Evolutionary conservation across 768 basidiomycete genomes (phyloP), one percentile per base, ranked within the genome.

Genomic region (Leccinum obscurum): DNA sequence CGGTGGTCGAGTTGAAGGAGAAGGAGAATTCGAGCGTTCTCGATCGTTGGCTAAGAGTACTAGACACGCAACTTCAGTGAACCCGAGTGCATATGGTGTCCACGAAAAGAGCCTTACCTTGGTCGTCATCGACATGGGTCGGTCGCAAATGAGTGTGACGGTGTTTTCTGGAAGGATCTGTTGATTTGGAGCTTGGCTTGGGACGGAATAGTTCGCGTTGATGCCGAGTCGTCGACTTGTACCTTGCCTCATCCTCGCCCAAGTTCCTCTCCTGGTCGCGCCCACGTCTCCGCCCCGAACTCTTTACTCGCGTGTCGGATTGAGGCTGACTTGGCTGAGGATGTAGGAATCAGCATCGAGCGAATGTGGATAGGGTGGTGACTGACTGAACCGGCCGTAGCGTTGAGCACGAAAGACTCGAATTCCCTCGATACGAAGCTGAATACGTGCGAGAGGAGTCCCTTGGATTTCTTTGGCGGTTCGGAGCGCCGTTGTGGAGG

Each of bases 371-470:
- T 3, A 20, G 24, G 26, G 46, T 20, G 4, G 13, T 28, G 52
- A 67, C 69, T 64, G 65, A 68, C 65, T 62, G 59, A 52, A 26
- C 56, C 59, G 9, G 62, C 86, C 9, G 86, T 84, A 52, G 90
- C 90, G 66, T 77, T 87, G 20, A 81, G 74, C 26, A 92, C 80
- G 70, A 93, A 92, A 11, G 85, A 85, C 51, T 85, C 85, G 39
- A 92, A 68, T 70, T 93, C 90, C 54, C 84, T 79, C 11, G 89
- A 84, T 5, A 93, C 83, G 69, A 86, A 90, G 70, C 76, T 81
- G 63, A 91, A 79, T 5, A 92, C 86, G 62, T 84, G 85, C 1
- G 86, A 83, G 22, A 90, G 64, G 3, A 88, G 66, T 46, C 86
- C 83, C 17, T 7, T n/a, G 26, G 67, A 46, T 20, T 52, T 15